Evolutionary conservation across 2,329 filamentous ascomycete genomes (phyloP).

Genomic region (Colletotrichum somersetense): DNA sequence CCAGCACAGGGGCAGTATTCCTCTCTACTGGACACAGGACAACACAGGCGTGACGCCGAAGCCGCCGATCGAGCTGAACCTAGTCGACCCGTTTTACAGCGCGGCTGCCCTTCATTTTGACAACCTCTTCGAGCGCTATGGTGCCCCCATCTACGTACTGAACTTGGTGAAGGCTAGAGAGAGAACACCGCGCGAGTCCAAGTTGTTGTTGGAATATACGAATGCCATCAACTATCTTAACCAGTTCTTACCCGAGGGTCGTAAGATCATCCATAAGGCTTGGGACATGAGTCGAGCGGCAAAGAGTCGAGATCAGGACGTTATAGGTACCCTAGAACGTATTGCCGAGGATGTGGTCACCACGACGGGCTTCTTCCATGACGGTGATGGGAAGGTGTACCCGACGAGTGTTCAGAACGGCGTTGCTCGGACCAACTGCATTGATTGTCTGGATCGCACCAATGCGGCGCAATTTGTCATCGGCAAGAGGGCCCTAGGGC

Average conservation of each 20-base stretch:
- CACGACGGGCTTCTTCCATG: constrained; percentile 94
- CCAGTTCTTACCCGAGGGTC: constrained; percentile 85
- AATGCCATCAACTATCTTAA: constrained; percentile 92
- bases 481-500: constrained; percentile 90
- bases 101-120: constrained; percentile 96
- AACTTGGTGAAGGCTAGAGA: constrained; percentile 94
- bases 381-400: constrained; percentile 79
- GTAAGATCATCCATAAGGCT: constrained; percentile 92
- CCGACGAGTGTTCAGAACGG: constrained; percentile 86
- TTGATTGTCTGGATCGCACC: constrained; percentile 96
- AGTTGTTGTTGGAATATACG: constrained; percentile 88
- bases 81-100: constrained; percentile 96
- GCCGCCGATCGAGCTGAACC: constrained; percentile 92
- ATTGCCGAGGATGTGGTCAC: constrained; percentile 90
- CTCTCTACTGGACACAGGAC: constrained; percentile 97
- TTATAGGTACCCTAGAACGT: constrained; percentile 89
- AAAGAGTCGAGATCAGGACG: constrained; percentile 91
- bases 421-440: constrained; percentile 94
- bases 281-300: constrained; percentile 99
- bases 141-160: constrained; percentile 89
- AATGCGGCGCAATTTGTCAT: constrained; percentile 99
- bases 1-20: constrained; percentile 96
- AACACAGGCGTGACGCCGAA: constrained; percentile 95
- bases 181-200: constrained; percentile 89
- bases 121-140: constrained; percentile 92